Evolutionary conservation across 257 asterid species (phyloP).

Genomic region (Coffea canephora): DNA sequence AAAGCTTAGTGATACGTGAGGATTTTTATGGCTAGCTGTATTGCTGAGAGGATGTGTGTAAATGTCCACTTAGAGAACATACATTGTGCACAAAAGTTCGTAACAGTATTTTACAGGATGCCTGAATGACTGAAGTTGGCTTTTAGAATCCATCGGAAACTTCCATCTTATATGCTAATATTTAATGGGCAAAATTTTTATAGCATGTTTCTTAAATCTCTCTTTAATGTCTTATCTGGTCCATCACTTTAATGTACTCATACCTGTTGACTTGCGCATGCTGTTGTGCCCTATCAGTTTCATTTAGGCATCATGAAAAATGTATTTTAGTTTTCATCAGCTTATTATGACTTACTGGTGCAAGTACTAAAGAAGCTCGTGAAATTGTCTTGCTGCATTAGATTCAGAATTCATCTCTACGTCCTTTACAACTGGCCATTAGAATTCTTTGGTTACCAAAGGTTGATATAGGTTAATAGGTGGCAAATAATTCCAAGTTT

Average conservation of each 20-base stretch:
- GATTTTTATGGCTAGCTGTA: background rate
- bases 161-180: too few species aligned
- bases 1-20: background rate
- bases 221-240: background rate
- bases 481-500: background rate
- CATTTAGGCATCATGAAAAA: background rate
- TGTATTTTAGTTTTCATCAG: background rate
- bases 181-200: background rate
- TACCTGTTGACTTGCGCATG: background rate
- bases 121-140: conserved; percentile 4
- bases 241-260: background rate
- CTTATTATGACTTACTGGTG: background rate
- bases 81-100: background rate
- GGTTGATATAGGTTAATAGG: background rate
- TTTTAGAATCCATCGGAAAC: background rate
- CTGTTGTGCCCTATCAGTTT: background rate
- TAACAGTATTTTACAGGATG: background rate
- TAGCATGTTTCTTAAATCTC: background rate
- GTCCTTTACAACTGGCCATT: background rate
- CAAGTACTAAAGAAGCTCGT: background rate
- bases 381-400: background rate
- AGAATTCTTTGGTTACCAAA: too few species aligned
- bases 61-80: background rate
- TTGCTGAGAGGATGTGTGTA: background rate
- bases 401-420: background rate